Percentiles rank a stretch among this genome's conserved stretches.
phyloP scores from a whole-genome alignment of 2,329 filamentous ascomycete genomes.

The Pseudocercospora musae region DNA sequence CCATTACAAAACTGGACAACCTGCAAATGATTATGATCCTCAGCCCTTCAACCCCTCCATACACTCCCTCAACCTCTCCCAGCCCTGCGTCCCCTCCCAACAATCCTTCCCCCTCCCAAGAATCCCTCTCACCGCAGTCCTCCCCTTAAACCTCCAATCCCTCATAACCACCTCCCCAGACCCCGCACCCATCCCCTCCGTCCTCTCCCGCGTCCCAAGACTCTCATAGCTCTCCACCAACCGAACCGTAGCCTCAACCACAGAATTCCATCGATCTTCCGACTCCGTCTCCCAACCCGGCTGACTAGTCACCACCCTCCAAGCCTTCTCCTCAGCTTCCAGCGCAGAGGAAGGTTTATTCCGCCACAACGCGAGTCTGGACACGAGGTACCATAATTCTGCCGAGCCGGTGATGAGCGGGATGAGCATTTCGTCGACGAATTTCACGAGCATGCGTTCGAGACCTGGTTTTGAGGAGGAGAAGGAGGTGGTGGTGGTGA shows the following conservation, averaged over 20 bases:
- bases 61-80: conserved; percentile 56
- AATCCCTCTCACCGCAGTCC: conserved; percentile 78
- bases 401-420: conserved; percentile 80
- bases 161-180: conserved; percentile 63
- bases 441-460: conserved; percentile 61
- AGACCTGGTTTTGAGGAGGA: conserved; percentile 47
- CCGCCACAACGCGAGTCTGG: conserved; percentile 70
- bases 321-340: conserved; percentile 83
- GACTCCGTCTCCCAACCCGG: conserved; percentile 57
- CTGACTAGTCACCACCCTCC: conserved; percentile 66
- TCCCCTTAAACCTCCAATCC: conserved; percentile 85
- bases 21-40: no score
- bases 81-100: conserved; percentile 76
- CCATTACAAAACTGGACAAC: background rate
- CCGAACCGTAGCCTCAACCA: conserved; percentile 76
- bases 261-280: conserved; percentile 63
- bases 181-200: conserved; percentile 49
- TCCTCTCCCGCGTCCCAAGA: conserved; percentile 51
- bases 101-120: conserved; percentile 75
- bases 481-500: conserved; percentile 48
- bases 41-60: conserved; percentile 42
- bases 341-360: conserved; percentile 68
- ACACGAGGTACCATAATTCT: conserved; percentile 72
- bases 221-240: conserved; percentile 81
- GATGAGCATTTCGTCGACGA: conserved; percentile 71